Evolutionary conservation across 257 asterid genomes (phyloP).

Genomic region (Rubia yunnanensis): DNA sequence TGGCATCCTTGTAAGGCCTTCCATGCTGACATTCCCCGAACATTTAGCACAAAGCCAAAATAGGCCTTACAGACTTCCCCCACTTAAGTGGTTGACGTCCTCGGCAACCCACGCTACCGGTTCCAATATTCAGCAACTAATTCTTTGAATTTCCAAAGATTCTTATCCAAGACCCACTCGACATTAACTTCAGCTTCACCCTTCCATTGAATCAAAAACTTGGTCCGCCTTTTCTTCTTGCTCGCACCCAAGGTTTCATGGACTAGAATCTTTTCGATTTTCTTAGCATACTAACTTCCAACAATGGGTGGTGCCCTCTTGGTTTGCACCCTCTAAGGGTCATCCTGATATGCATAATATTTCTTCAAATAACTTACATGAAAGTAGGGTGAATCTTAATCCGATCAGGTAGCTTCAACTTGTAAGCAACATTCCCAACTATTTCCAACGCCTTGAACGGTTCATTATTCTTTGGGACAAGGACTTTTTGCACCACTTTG

Average conservation of each 20-base stretch:
- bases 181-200: no score
- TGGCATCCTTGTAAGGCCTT: no score
- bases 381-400: background rate
- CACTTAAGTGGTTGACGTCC: no score
- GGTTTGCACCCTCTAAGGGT: background rate
- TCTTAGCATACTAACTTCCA: background rate
- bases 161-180: no score
- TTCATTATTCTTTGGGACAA: background rate
- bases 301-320: background rate
- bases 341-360: background rate
- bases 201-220: background rate
- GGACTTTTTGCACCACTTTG: background rate
- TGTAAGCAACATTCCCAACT: background rate
- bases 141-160: background rate
- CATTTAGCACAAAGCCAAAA: no score
- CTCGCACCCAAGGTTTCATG: background rate
- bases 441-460: background rate
- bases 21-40: no score
- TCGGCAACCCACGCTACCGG: no score
- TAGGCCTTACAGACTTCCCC: no score
- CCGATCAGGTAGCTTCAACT: background rate
- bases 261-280: background rate
- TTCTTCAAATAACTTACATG: background rate
- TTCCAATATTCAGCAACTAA: background rate
- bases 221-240: background rate